Evolutionary conservation across 2,329 filamentous ascomycete species (phyloP).

Genomic region (Hymenoscyphus salicellus): DNA sequence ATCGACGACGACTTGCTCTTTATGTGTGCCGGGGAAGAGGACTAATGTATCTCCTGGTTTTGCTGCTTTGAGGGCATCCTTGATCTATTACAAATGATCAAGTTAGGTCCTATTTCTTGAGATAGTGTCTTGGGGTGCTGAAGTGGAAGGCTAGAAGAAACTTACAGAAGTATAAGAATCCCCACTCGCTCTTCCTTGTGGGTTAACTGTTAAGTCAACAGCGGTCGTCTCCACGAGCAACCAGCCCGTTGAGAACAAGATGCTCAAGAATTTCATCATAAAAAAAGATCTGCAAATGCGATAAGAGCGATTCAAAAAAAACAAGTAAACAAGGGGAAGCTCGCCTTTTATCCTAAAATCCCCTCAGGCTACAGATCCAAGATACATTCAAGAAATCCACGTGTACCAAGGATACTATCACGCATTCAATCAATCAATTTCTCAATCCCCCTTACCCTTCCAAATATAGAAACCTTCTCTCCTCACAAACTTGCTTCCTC

Average conservation of each 20-base stretch:
- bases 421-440: not conserved
- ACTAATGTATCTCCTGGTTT: conserved; percentile 50
- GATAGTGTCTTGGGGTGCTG: not conserved
- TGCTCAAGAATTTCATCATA: not conserved
- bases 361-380: not conserved
- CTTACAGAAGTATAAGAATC: not conserved
- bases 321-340: not conserved
- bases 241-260: not conserved
- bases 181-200: not conserved
- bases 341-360: not conserved
- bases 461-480: not conserved
- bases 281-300: not conserved
- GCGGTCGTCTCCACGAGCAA: not conserved
- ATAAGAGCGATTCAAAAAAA: not conserved
- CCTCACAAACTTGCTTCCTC: not conserved
- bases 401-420: not conserved
- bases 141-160: not conserved
- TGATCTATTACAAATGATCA: conserved; percentile 14
- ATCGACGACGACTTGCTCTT: conserved; percentile 49
- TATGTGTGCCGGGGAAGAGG: conserved; percentile 54
- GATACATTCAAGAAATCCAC: not conserved
- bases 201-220: not conserved
- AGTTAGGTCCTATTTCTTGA: not conserved
- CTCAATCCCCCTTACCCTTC: not conserved
- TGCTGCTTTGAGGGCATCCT: conserved; percentile 25